phyloP scores from a whole-genome alignment of 225 moss, liverwort and hornwort genomes.

The Ulota crispa region DNA sequence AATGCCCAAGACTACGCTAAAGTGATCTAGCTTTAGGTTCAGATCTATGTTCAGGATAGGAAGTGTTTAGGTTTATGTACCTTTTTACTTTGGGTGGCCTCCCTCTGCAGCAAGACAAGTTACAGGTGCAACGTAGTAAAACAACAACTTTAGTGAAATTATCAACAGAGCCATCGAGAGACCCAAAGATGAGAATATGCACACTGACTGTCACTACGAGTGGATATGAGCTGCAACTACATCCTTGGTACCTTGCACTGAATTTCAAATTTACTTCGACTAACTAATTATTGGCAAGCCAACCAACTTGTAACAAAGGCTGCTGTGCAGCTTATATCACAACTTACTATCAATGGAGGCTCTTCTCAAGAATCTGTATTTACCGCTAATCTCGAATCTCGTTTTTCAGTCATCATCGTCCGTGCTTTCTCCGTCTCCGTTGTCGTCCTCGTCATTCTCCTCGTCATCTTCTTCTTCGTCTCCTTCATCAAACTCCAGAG shows the following conservation, averaged over 20 bases:
- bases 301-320: conserved; percentile 20
- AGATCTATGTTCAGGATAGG: neutral
- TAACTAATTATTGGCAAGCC: conserved; percentile 6
- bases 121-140: neutral
- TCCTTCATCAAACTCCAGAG: conserved; percentile 43
- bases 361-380: conserved; percentile 12
- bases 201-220: too few species aligned
- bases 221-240: conserved; percentile 6
- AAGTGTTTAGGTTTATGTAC: neutral
- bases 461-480: conserved; percentile 59
- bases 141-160: neutral
- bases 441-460: conserved; percentile 48
- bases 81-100: neutral
- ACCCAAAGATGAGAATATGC: neutral
- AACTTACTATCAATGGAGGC: conserved; percentile 18
- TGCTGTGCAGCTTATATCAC: neutral
- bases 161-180: conserved; percentile 4
- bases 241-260: neutral
- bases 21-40: neutral
- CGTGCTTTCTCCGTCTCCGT: conserved; percentile 52
- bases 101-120: neutral
- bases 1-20: neutral
- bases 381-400: conserved; percentile 9
- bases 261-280: neutral
- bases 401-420: conserved; percentile 50